Evolutionary conservation across 306 rosid species (phyloP).

Genomic region (Canavalia gladiata): DNA sequence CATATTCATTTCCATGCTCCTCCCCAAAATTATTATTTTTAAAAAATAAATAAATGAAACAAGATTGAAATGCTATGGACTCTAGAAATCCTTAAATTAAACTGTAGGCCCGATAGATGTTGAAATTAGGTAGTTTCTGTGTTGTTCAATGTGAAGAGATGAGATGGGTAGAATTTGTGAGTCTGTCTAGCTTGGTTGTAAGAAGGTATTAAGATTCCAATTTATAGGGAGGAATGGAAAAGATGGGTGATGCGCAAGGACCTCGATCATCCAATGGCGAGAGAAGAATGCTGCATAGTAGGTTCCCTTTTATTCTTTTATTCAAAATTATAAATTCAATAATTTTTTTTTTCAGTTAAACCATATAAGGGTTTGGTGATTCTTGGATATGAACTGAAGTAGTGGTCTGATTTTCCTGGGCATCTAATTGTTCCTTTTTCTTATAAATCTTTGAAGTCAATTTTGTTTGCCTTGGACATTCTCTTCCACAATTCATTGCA

Average conservation of each 20-base stretch:
- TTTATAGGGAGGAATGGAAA: slow-evolving; percentile 91
- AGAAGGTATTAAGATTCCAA: slow-evolving; percentile 76
- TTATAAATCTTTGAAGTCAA: background rate
- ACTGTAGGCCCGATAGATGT: slow-evolving; percentile 27
- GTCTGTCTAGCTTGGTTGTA: slow-evolving; percentile 64
- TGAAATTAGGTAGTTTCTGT: slow-evolving; percentile 35
- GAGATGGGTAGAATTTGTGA: slow-evolving; percentile 59
- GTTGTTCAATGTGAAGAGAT: slow-evolving; percentile 47
- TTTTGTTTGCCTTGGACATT: slow-evolving; percentile 9
- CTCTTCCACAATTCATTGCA: slow-evolving; percentile 5
- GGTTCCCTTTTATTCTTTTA: slow-evolving; percentile 65
- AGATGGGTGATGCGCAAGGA: slow-evolving; percentile 83
- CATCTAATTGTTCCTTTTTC: background rate
- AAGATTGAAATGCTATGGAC: background rate
- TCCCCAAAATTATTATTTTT: background rate
- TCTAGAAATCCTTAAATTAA: slow-evolving; percentile 19
- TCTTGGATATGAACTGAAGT: slow-evolving; percentile 44
- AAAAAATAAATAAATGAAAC: background rate
- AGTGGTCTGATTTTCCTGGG: slow-evolving; percentile 8
- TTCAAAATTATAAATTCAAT: slow-evolving; percentile 43
- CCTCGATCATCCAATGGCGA: slow-evolving; percentile 66
- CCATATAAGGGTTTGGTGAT: slow-evolving; percentile 36
- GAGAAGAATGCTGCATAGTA: slow-evolving; percentile 69
- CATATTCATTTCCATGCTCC: slow-evolving; percentile 21
- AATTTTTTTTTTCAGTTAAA: slow-evolving; percentile 35